Base-by-base conservation (phyloP, 208 protist species). In the Porcisia deanei region DNA sequence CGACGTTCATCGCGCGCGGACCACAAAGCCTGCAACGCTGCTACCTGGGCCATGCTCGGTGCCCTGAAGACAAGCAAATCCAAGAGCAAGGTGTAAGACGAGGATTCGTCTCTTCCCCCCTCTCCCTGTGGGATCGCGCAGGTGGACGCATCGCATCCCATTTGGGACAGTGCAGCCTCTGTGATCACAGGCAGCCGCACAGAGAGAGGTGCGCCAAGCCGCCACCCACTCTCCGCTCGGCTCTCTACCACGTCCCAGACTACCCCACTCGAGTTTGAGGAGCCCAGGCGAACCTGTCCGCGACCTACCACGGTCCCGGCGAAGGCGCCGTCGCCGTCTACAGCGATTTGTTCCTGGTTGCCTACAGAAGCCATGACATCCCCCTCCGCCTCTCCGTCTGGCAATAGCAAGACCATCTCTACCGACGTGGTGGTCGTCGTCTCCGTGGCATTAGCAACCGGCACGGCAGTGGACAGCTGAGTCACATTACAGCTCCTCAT, bases 11-110 rank as follows among this genome's bases (percentile, higher is more conserved):
- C 18, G 5, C 54, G 41, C 10, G 41, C 58, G 7, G 34, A 45
- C 49, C 61, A 49, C 41, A 22, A 49, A 14, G 66, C 65, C 53
- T 74, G 72, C 65, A 82, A 25, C 8, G 77, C 77, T 0, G 63
- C 57, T 14, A 77, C 72, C n/a, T 77, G 52, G 34, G 71, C 72
- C 77, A 66, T 72, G 49, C 72, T 77, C 3, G 77, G 77, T 34
- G 77, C 77, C 5, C 65, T 61, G 39, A 82, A 77, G 25, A 75
- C 53, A 8, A 77, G 41, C 3, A 82, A 52, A 22, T 73, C 72
- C 0, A 82, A 65, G 10, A 37, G 49, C 0, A 81, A 14, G 49
- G 20, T 52, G 49, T 14, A 59, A 6, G 34, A 49, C 53, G 22
- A 30, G 18, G 68, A 6, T 37, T 47, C 37, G 9, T 20, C 34